These are phyloP conservation scores for Mytilinidion resinicola DNA, from an alignment of 495 filamentous ascomycete species.

Conservation along the genomic window DNA sequence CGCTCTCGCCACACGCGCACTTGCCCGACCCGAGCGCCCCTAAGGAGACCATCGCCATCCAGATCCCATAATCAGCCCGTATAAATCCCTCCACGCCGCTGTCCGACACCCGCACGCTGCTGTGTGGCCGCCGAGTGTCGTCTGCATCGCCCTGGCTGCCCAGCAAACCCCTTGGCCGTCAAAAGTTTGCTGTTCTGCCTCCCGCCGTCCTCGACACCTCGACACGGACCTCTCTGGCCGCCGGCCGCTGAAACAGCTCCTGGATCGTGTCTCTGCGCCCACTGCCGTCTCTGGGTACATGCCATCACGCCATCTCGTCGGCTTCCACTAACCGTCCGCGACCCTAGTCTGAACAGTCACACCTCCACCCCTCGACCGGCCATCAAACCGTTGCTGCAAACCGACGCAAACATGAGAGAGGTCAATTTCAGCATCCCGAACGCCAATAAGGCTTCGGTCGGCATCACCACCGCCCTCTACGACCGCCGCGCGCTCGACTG, in stretches of 20 bases:
- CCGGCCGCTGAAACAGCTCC: constrained; percentile 6
- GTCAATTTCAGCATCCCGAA: constrained; percentile 99
- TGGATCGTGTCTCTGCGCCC: constrained; percentile 4
- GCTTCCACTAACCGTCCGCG: constrained; percentile 20
- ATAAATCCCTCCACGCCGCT: too few relatives aligned
- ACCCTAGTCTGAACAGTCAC: constrained; percentile 18
- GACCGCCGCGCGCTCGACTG: constrained; percentile 96
- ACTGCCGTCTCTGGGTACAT: constrained; percentile 4
- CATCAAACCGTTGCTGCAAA: not conserved
- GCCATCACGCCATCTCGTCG: not conserved
- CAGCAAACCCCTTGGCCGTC: constrained; percentile 6
- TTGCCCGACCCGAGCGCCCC: constrained; percentile 19
- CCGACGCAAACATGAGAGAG: constrained; percentile 71
- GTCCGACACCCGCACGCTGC: not conserved
- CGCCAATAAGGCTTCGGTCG: constrained; percentile 99
- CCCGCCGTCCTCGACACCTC: constrained; percentile 9
- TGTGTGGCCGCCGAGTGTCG: constrained; percentile 4
- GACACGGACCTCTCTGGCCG: constrained; percentile 3
- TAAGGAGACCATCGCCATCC: constrained; percentile 20
- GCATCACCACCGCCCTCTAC: constrained; percentile 97
- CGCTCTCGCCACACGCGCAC: constrained; percentile 25
- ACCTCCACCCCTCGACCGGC: constrained; percentile 4
- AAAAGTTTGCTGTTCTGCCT: constrained; percentile 11
- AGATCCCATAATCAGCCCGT: not conserved
- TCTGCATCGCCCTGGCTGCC: constrained; percentile 3